phyloP scores from a whole-genome alignment of 2,329 filamentous ascomycete genomes.

The Grosmannia clavigera region DNA sequence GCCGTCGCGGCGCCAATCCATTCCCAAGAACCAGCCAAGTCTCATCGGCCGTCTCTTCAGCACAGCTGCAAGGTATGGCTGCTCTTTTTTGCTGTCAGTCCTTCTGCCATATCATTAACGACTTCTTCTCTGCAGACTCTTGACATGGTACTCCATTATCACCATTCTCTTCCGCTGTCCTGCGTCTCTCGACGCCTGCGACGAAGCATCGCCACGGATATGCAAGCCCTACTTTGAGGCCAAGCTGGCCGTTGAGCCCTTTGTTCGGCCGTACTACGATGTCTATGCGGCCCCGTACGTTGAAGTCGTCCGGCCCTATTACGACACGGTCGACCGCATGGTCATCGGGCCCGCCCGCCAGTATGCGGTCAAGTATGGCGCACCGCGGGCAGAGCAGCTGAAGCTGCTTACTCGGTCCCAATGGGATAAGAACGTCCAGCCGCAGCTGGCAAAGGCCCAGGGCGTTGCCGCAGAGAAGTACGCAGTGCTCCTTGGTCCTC shows the following conservation, averaged over 20 bases:
- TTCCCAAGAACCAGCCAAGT: neutral
- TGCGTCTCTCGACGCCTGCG: slow-evolving; percentile 51
- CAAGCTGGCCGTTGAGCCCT: slow-evolving; percentile 53
- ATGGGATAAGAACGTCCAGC: slow-evolving; percentile 69
- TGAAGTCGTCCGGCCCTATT: slow-evolving; percentile 65
- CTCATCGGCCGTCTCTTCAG: neutral
- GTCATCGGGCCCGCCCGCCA: slow-evolving; percentile 57
- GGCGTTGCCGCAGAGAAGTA: slow-evolving; percentile 53
- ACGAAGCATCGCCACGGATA: slow-evolving; percentile 58
- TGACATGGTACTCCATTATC: slow-evolving; percentile 76
- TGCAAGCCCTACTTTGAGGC: slow-evolving; percentile 72
- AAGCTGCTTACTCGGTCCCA: slow-evolving; percentile 54
- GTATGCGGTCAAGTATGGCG: slow-evolving; percentile 61
- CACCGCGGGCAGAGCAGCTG: slow-evolving; percentile 57
- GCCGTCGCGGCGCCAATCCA: neutral
- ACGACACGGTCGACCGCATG: slow-evolving; percentile 44
- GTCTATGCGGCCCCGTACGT: slow-evolving; percentile 75
- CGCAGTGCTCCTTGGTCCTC: slow-evolving; percentile 56
- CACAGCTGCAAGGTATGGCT: neutral
- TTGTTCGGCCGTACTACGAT: slow-evolving; percentile 76
- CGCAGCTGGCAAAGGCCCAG: slow-evolving; percentile 57
- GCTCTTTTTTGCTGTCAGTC: neutral
- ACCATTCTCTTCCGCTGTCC: slow-evolving; percentile 78
- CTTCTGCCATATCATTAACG: neutral
- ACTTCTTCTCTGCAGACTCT: slow-evolving; percentile 37